Evolutionary conservation across 2,329 filamentous ascomycete genomes (phyloP), one percentile per base, ranked within the genome.

Genomic region (Arthrinium phaeospermum): DNA sequence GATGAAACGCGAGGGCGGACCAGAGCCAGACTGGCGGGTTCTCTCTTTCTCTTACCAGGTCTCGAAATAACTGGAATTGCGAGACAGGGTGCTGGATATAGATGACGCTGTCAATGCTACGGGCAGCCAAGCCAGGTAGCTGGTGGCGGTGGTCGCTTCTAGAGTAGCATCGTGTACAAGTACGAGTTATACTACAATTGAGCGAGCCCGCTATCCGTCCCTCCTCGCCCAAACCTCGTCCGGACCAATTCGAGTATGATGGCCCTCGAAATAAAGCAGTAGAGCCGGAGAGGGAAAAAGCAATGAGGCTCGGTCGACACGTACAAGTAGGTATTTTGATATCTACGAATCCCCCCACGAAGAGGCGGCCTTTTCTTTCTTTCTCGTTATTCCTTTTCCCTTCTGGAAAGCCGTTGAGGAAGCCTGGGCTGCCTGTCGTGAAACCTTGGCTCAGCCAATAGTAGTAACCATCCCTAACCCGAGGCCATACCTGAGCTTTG

Each of bases 11-110:
- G 34, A 64, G 30, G 22, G 57, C 30, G 30, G 30, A 41, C n/a
- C n/a, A n/a, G n/a, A n/a, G 27, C 57, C 57, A 64, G 57, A 64
- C 57, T 64, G 57, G 57, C 57, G 57, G 57, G 57, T 41, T 64
- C 30, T 37, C 19, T 22, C 6, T 27, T 57, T 14, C 51, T 27
- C 10, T n/a, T 64, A 12, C 8, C 46, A 49, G 22, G 10, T n/a
- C n/a, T 64, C 7, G 27, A 22, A 19, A 12, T 4, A 7, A 22
- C 5, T 37, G 19, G 27, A 37, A 22, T 22, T 22, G 1, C 30
- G 27, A 61, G 34, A 61, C 30, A 22, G 24, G 24, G 27, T 13
- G 51, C 30, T 53, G 24, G 4, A 4, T 2, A 30, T 4, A 53
- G 51, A 53, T 27, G 24, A 53, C 24, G 24, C 4, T 24, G 24